Evolutionary conservation across 257 asterid genomes (phyloP), one percentile per base, ranked within the genome.

Genomic region (Coffea eugenioides): DNA sequence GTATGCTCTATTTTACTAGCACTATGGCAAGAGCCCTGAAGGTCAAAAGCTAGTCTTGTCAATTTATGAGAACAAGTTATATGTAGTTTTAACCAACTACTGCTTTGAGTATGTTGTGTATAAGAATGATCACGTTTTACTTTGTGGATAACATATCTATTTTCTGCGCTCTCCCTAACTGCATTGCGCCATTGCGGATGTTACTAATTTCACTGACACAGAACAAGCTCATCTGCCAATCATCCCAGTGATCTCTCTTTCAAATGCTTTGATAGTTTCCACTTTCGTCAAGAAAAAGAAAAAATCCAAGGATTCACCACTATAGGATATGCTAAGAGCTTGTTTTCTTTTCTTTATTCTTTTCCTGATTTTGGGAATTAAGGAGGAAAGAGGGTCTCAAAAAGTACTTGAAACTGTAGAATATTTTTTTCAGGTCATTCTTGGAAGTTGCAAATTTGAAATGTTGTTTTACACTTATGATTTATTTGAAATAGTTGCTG

Each of bases 101-200:
- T 51, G 31, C 36, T 51, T 51, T 73, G 27, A 51, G 65, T 73
- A 31, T 52, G 66, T 34, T 73, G 77, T 52, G 49, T 73, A 52
- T 52, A 31, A 73, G 66, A 52, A 73, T 73, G 77, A 34, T 73
- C 31, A 3, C 41, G 36, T 52, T 16, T 73, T 73, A 51, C 31
- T 52, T 31, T 27, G 18, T 31, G 66, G 77, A 73, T 27, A 52
- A 52, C 16, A 52, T 27, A 31, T 52, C 62, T 34, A 46, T 72
- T 6, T 72, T 72, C 49, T n/a, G 46, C 76, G 27, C 16, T 4
- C 7, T 49, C 15, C 12, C n/a, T 72, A 23, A 72, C 34, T 2
- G 46, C 64, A 13, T 4, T 31, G 34, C 34, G 34, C 34, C 34
- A 31, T 31, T 27, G 25, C 76, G 27, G 45, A 72, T 46, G 14